Evolutionary conservation across 1,284 basidiomycete genomes (phyloP).

Genomic region (Thecaphora thlaspeos): DNA sequence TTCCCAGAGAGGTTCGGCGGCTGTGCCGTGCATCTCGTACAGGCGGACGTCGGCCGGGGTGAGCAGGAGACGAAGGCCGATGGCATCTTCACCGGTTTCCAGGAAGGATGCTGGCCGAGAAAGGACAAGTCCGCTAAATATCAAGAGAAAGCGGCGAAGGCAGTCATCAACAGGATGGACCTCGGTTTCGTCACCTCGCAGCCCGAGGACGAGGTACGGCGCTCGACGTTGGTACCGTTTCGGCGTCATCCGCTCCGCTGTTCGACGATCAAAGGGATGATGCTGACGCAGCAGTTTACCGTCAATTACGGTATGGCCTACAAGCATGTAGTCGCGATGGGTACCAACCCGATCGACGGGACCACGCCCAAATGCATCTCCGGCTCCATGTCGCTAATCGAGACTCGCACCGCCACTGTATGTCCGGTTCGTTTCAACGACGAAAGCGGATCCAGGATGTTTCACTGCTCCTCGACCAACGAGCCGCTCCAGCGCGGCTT

Average conservation of each 20-base stretch:
- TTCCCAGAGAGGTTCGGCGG: conserved; percentile 22
- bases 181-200: not conserved
- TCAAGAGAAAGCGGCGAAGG: not conserved
- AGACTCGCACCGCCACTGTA: conserved; percentile 6
- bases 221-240: conserved; percentile 13
- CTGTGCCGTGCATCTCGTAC: conserved; percentile 24
- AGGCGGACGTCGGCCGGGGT: conserved; percentile 13
- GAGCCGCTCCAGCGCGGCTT: conserved; percentile 6
- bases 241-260: conserved; percentile 16
- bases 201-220: not conserved
- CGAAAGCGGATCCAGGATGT: not conserved
- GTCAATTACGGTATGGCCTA: conserved; percentile 40
- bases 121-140: not conserved
- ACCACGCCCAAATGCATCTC: conserved; percentile 8
- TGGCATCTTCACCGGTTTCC: conserved; percentile 14
- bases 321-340: conserved; percentile 35
- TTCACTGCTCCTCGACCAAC: not conserved
- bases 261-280: conserved; percentile 5
- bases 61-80: conserved; percentile 11
- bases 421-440: not conserved
- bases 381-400: conserved; percentile 12
- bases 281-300: conserved; percentile 42
- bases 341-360: conserved; percentile 12
- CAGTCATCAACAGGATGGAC: not conserved
- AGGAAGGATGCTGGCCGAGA: conserved; percentile 12